A percentile compares a stretch with the other conserved stretches of the same genome.
Evolutionary conservation across 2,329 filamentous ascomycete genomes (phyloP).

Genomic region (Colletotrichum gloeosporioides): DNA sequence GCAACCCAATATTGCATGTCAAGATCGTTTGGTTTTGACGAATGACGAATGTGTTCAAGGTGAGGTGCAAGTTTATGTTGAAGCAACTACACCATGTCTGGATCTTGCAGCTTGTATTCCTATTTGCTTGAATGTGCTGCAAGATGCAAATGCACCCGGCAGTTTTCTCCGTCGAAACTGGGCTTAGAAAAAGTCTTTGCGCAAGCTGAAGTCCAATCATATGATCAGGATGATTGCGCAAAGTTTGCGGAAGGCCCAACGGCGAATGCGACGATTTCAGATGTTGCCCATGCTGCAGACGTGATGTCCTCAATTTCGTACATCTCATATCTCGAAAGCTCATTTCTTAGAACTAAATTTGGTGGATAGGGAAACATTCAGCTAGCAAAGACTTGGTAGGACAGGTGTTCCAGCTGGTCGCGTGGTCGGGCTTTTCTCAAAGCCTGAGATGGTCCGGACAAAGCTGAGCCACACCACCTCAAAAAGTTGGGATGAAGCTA

Average conservation of each 20-base stretch:
- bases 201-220: neutral
- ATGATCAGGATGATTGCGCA: neutral
- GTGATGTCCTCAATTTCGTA: neutral
- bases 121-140: neutral
- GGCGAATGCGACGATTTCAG: neutral
- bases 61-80: neutral
- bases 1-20: neutral
- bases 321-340: neutral
- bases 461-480: conserved; percentile 18
- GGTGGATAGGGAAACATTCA: neutral
- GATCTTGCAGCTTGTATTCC: neutral
- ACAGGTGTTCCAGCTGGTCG: neutral
- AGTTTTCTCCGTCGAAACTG: neutral
- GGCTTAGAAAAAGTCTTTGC: neutral
- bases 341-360: neutral
- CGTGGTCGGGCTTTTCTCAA: conserved; percentile 8
- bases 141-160: neutral
- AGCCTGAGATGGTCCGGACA: neutral
- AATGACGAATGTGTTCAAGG: neutral
- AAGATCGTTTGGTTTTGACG: neutral
- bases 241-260: neutral
- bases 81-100: neutral
- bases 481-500: conserved; percentile 20
- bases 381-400: neutral
- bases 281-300: neutral